Evolutionary conservation across 768 basidiomycete genomes (phyloP).

Genomic region (Asterophora lycoperdoides): DNA sequence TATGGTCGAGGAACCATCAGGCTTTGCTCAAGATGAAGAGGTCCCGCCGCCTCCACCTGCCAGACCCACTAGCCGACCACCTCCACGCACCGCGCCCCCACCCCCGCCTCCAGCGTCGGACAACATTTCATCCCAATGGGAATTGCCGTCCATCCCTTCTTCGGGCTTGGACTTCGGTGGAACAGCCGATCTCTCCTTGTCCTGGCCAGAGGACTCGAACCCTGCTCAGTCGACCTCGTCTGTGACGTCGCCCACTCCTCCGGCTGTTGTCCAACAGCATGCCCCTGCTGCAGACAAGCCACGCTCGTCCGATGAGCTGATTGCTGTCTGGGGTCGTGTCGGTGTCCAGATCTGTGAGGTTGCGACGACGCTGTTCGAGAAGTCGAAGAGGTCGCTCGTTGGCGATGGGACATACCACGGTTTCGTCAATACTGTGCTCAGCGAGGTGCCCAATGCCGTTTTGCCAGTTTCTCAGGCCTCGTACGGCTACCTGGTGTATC

Average conservation of each 20-base stretch:
- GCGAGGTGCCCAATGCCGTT: constrained; percentile 60
- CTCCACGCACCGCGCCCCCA: constrained; percentile 31
- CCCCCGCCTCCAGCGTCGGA: constrained; percentile 27
- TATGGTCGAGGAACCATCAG: constrained; percentile 54
- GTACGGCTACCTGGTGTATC: constrained; percentile 75
- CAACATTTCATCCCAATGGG: constrained; percentile 55
- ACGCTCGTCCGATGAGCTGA: constrained; percentile 61
- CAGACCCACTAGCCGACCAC: constrained; percentile 37
- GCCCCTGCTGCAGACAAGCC: constrained; percentile 29
- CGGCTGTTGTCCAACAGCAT: constrained; percentile 15
- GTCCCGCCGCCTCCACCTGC: constrained; percentile 42
- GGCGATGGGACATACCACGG: constrained; percentile 85
- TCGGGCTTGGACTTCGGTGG: constrained; percentile 49
- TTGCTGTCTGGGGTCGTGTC: constrained; percentile 63
- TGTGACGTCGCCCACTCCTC: constrained; percentile 16
- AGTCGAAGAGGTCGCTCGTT: constrained; percentile 72
- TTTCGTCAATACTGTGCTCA: constrained; percentile 65
- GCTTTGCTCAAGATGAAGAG: constrained; percentile 32
- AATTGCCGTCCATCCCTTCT: constrained; percentile 57
- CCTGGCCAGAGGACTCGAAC: constrained; percentile 61
- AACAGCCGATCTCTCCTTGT: constrained; percentile 46
- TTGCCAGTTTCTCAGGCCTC: constrained; percentile 32
- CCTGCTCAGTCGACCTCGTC: constrained; percentile 24
- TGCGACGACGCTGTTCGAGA: constrained; percentile 63
- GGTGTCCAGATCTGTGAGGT: constrained; percentile 72